A percentile compares a stretch with the other conserved stretches of the same genome.
phyloP scores from a whole-genome alignment of 2,329 filamentous ascomycete genomes.

The Chaetomium strumarium region DNA sequence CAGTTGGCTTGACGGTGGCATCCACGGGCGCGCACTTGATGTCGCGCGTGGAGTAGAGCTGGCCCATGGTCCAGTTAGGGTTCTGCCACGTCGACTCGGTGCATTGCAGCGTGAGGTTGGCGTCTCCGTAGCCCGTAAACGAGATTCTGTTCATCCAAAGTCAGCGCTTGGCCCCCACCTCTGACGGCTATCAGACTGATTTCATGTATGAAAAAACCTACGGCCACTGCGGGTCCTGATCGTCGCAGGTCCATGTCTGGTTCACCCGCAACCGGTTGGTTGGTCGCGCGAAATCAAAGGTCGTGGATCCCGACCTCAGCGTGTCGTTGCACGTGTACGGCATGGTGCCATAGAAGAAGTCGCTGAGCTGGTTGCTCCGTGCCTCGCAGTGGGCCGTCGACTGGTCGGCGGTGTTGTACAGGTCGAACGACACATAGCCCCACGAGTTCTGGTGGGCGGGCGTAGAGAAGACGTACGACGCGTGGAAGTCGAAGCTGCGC shows the following conservation, averaged over 20 bases:
- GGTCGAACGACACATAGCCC: conserved; percentile 44
- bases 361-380: conserved; percentile 36
- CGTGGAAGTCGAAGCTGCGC: conserved; percentile 42
- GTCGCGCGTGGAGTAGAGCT: conserved; percentile 34
- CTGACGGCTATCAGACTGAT: not conserved
- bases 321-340: conserved; percentile 39
- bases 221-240: conserved; percentile 35
- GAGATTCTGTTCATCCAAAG: conserved; percentile 23
- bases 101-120: conserved; percentile 33
- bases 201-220: conserved; percentile 23
- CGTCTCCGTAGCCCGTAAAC: conserved; percentile 30
- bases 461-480: conserved; percentile 44
- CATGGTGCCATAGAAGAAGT: conserved; percentile 46
- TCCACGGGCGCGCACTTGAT: conserved; percentile 31
- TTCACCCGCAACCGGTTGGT: conserved; percentile 36
- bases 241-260: conserved; percentile 45
- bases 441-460: conserved; percentile 46
- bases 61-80: conserved; percentile 35
- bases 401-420: conserved; percentile 41
- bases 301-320: conserved; percentile 26
- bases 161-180: conserved; percentile 9
- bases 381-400: conserved; percentile 34
- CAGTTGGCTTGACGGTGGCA: conserved; percentile 29
- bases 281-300: conserved; percentile 39
- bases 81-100: conserved; percentile 32